phyloP scores from a whole-genome alignment of 306 rosid species.

The apple (Malus domestica) region DNA sequence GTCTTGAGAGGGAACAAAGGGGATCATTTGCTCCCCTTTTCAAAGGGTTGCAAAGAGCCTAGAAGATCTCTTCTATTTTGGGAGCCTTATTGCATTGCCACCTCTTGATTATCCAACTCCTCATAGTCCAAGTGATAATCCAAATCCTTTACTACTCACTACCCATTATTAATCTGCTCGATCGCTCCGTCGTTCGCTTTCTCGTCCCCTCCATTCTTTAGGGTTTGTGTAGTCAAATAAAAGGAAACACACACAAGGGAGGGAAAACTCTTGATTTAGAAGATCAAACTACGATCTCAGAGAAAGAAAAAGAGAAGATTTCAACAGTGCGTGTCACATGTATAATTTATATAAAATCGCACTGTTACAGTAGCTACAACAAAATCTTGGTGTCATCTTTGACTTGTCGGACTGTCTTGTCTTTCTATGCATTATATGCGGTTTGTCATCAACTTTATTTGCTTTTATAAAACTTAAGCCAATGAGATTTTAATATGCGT shows the following conservation, averaged over 20 bases:
- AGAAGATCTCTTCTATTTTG: slow-evolving; percentile 60
- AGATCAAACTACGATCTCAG: slow-evolving; percentile 1
- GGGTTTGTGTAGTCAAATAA: slow-evolving; percentile 36
- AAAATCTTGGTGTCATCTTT: slow-evolving; percentile 35
- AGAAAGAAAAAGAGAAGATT: slow-evolving; percentile 21
- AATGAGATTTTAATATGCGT: slow-evolving; percentile 39
- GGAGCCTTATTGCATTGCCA: slow-evolving; percentile 86
- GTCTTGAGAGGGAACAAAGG: slow-evolving; percentile 58
- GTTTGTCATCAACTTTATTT: background rate
- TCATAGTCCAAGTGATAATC: slow-evolving; percentile 11
- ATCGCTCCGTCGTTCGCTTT: background rate
- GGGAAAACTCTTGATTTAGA: slow-evolving; percentile 27
- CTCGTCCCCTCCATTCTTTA: background rate
- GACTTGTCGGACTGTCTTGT: slow-evolving; percentile 30
- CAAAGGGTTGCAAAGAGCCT: slow-evolving; percentile 63
- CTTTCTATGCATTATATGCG: background rate
- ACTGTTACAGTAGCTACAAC: slow-evolving; percentile 4
- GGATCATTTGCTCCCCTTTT: slow-evolving; percentile 50
- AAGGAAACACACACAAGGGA: background rate
- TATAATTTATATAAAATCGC: background rate
- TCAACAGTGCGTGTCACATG: slow-evolving; percentile 21
- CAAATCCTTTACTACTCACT: slow-evolving; percentile 27
- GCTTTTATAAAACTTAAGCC: slow-evolving; percentile 25
- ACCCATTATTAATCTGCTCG: slow-evolving; percentile 13
- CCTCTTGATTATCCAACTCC: slow-evolving; percentile 34